Base-by-base conservation (phyloP, 208 protist species). In the Perkinsela sp. region DNA sequence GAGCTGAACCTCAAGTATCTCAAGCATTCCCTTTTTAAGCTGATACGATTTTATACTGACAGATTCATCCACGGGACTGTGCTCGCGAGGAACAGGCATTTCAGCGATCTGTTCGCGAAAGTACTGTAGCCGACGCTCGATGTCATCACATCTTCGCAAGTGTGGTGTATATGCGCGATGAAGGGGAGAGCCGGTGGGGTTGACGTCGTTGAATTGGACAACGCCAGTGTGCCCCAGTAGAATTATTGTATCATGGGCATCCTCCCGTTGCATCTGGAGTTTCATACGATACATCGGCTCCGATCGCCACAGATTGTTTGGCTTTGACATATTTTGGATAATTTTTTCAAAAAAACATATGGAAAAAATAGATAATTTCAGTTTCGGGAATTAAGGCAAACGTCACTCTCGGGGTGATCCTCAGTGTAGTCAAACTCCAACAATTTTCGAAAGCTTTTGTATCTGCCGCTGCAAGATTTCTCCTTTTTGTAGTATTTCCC, bases 371-470 rank as follows among this genome's bases (percentile, higher is more conserved):
- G n/a, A n/a, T n/a, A n/a, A n/a, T n/a, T n/a, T n/a, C n/a, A n/a
- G n/a, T n/a, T n/a, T n/a, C n/a, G n/a, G n/a, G n/a, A n/a, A n/a
- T n/a, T n/a, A n/a, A n/a, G n/a, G n/a, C n/a, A n/a, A n/a, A n/a
- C n/a, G n/a, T n/a, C n/a, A n/a, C n/a, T n/a, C n/a, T n/a, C n/a
- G n/a, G n/a, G n/a, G n/a, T n/a, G n/a, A n/a, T n/a, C n/a, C n/a
- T n/a, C n/a, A n/a, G n/a, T n/a, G 13, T 57, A 6, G 22, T 76
- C 69, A 78, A 79, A 89, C 78, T 72, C 95, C 95, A 66, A 96
- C 93, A 66, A 97, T 79, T n/a, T 93, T 86, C 22, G 93, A 92
- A 28, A 99, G 83, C 79, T 98, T 98, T 83, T 98, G 95, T 70
- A 99, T 85, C 48, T 94, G 83, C 74, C 97, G 97, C 57, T 98